Evolutionary conservation across 2,329 filamentous ascomycete genomes (phyloP).

Genomic region (Ceratocystis ficicola): DNA sequence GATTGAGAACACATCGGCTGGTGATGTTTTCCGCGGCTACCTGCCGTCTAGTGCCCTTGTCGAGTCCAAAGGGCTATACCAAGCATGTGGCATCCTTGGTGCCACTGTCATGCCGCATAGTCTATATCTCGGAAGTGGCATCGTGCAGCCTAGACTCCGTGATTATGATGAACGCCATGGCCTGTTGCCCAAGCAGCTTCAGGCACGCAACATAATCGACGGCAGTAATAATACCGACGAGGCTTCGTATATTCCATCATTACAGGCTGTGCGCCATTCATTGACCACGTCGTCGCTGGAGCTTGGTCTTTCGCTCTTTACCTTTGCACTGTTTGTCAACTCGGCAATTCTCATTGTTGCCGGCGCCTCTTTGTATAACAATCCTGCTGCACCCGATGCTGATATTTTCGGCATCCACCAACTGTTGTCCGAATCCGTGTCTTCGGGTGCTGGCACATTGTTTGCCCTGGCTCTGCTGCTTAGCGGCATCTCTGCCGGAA

Average conservation of each 20-base stretch:
- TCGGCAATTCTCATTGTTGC: conserved; percentile 71
- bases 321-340: conserved; percentile 76
- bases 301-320: conserved; percentile 60
- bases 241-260: conserved; percentile 55
- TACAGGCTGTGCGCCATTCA: conserved; percentile 59
- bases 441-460: conserved; percentile 65
- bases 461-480: conserved; percentile 72
- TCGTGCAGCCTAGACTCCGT: conserved; percentile 53
- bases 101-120: conserved; percentile 64
- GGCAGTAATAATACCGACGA: conserved; percentile 33
- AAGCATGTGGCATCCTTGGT: conserved; percentile 64
- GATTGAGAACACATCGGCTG: conserved; percentile 42
- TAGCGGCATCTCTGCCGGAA: conserved; percentile 68
- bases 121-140: conserved; percentile 55
- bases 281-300: conserved; percentile 63
- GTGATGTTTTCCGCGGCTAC: conserved; percentile 53
- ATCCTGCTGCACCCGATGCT: conserved; percentile 49
- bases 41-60: conserved; percentile 49
- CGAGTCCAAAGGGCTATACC: conserved; percentile 49
- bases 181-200: conserved; percentile 32
- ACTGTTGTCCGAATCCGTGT: conserved; percentile 56
- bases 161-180: conserved; percentile 51
- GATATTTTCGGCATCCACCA: conserved; percentile 76
- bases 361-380: conserved; percentile 59
- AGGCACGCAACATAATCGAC: conserved; percentile 14